phyloP scores from a whole-genome alignment of 176 grass and related monocot species.

The Triticum dicoccoides region DNA sequence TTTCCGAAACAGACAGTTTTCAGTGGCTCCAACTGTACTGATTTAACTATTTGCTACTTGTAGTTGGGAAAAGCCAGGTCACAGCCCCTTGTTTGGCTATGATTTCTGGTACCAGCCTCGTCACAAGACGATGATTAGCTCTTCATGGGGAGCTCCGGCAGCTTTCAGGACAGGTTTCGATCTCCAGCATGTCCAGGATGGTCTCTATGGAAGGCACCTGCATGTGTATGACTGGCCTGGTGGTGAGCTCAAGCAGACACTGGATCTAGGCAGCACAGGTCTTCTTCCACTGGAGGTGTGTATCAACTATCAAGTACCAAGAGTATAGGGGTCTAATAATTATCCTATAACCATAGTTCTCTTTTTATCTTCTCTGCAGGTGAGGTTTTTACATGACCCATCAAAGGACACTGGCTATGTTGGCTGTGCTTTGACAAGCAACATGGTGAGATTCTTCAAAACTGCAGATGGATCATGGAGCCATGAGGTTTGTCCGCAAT shows the following conservation, averaged over 20 bases:
- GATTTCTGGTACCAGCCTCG: constrained; percentile 96
- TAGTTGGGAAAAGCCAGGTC: constrained; percentile 93
- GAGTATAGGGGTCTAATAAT: not conserved
- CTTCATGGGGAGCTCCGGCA: constrained; percentile 80
- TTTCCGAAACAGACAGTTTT: not conserved
- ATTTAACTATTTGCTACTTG: not conserved
- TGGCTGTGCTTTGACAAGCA: constrained; percentile 78
- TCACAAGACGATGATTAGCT: constrained; percentile 96
- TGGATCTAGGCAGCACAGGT: constrained; percentile 65
- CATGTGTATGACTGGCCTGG: constrained; percentile 92
- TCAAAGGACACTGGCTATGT: constrained; percentile 95
- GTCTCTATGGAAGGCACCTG: constrained; percentile 82
- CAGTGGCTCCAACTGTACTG: not conserved
- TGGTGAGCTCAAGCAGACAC: constrained; percentile 85
- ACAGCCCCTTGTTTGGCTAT: constrained; percentile 83
- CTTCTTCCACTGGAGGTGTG: constrained; percentile 82
- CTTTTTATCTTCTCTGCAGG: constrained; percentile 41
- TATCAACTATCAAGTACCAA: not conserved
- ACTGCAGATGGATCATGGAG: constrained; percentile 73
- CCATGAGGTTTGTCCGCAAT: constrained; percentile 53
- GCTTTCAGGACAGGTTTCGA: constrained; percentile 78
- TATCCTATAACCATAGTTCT: not conserved
- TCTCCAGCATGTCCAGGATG: constrained; percentile 83
- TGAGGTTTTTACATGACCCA: constrained; percentile 95
- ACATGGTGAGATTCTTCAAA: constrained; percentile 95